These are phyloP conservation scores for Boletus tomentosulus DNA, from an alignment of 768 basidiomycete species.

Conservation along the genomic window DNA sequence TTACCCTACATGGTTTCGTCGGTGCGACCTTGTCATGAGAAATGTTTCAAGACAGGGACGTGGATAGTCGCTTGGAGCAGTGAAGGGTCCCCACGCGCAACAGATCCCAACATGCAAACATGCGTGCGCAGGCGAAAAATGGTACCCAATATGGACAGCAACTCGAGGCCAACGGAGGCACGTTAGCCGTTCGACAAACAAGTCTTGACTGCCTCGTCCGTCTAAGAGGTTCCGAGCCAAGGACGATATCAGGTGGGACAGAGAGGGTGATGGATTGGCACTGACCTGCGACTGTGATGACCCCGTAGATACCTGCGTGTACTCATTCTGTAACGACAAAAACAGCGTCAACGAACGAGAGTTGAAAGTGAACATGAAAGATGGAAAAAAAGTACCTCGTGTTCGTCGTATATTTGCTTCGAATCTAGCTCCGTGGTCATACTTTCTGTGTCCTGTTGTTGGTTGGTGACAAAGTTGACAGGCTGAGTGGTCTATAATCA, in stretches of 20 bases:
- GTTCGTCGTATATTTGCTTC: conserved; percentile 15
- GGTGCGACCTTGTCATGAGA: too few relatives aligned
- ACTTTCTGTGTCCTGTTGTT: conserved; percentile 2
- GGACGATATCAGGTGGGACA: not conserved
- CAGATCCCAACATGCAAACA: not conserved
- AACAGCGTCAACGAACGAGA: not conserved
- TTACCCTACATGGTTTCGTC: too few relatives aligned
- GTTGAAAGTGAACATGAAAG: too few relatives aligned
- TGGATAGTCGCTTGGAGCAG: not conserved
- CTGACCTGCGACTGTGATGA: conserved; percentile 22
- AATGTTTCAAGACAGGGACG: too few relatives aligned
- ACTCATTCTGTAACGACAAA: conserved; percentile 7
- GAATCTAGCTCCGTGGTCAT: conserved; percentile 9
- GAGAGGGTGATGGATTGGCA: not conserved
- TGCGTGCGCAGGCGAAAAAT: not conserved
- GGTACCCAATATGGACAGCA: not conserved
- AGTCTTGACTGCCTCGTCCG: not conserved
- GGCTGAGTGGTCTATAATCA: conserved; percentile 14
- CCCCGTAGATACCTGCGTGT: conserved; percentile 11
- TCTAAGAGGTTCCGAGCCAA: not conserved
- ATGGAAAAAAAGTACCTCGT: conserved; percentile 3
- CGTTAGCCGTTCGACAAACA: not conserved
- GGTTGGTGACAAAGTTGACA: conserved; percentile 7
- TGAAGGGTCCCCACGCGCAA: not conserved
- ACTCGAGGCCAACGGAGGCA: not conserved